Evolutionary conservation across 1,139 yeast species (phyloP), one percentile per base, ranked within the genome.

Genomic region (Sugiyamaella castrensis): DNA sequence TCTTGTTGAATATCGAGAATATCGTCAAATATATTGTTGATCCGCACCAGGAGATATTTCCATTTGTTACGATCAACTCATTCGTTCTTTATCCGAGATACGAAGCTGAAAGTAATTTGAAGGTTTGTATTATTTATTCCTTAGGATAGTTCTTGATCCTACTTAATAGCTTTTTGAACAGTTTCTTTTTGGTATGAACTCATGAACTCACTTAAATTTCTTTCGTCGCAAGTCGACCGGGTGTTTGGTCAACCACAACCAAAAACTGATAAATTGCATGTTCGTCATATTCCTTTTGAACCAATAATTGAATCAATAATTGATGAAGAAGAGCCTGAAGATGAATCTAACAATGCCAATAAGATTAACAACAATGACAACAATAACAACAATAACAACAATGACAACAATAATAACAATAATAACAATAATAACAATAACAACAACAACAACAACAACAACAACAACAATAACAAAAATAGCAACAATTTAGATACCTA

Each of bases 161-260:
- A 13, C 5, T 31, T n/a, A 29, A n/a, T 29, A 29, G 32, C 11
- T 29, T n/a, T 29, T n/a, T n/a, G n/a, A n/a, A n/a, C n/a, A n/a
- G n/a, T n/a, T n/a, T n/a, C n/a, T 8, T 12, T 39, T 27, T 32
- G 37, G 44, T 15, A 41, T 41, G 44, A 16, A 27, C 40, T 16
- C 40, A 63, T 64, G 68, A 64, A 64, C 60, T 64, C 68, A 40
- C 61, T 64, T 12, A 65, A 64, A 52, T 64, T 56, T 56, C 54
- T 64, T 43, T 61, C 68, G 40, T 57, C 58, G 31, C 65, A 60
- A 48, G 67, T 64, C 47, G 67, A 64, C 52, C 48, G 56, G 44
- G 64, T 63, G 37, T 61, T 64, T 37, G 63, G 65, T 41, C 59
- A 57, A 32, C 41, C 35, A 19, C 10, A 10, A 7, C 24, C 40